Percentiles rank a stretch among this genome's conserved stretches.
Evolutionary conservation across 768 basidiomycete species (phyloP).

Genomic region (Boletus subcaerulescens): DNA sequence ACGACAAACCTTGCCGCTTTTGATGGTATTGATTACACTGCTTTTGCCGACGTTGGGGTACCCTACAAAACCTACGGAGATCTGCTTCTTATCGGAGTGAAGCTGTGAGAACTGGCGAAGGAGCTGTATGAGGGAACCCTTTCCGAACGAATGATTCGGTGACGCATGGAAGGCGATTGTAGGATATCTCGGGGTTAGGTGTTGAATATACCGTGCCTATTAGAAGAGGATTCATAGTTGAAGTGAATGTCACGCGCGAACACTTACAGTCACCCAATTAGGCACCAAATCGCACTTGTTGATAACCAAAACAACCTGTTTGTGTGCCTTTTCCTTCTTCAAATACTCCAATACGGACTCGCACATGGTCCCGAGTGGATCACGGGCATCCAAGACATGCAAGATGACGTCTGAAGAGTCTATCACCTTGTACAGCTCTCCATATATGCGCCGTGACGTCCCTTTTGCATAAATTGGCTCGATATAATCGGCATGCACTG

Average conservation of each 20-base stretch:
- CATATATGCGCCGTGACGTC: constrained; percentile 93
- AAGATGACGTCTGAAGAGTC: constrained; percentile 97
- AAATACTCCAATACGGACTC: constrained; percentile 91
- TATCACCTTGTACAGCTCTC: constrained; percentile 98
- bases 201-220: constrained; percentile 93
- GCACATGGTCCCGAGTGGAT: constrained; percentile 94
- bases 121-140: constrained; percentile 96
- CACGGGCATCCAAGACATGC: constrained; percentile 93
- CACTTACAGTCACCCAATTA: constrained; percentile 94
- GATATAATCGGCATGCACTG: constrained; percentile 72
- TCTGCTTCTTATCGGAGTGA: constrained; percentile 99
- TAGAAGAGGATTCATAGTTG: background rate
- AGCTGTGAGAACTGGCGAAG: constrained; percentile 95
- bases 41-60: constrained; percentile 99
- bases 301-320: constrained; percentile 93
- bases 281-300: constrained; percentile 99
- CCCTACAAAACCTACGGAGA: constrained; percentile 95
- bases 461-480: constrained; percentile 96
- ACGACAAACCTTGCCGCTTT: constrained; percentile 95
- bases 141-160: constrained; percentile 98
- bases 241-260: background rate
- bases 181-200: constrained; percentile 90
- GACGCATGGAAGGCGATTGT: constrained; percentile 99
- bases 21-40: constrained; percentile 96
- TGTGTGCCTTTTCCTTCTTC: constrained; percentile 94